These are phyloP conservation scores for Quercus variabilis DNA, from an alignment of 306 rosid species.

Conservation along the genomic window DNA sequence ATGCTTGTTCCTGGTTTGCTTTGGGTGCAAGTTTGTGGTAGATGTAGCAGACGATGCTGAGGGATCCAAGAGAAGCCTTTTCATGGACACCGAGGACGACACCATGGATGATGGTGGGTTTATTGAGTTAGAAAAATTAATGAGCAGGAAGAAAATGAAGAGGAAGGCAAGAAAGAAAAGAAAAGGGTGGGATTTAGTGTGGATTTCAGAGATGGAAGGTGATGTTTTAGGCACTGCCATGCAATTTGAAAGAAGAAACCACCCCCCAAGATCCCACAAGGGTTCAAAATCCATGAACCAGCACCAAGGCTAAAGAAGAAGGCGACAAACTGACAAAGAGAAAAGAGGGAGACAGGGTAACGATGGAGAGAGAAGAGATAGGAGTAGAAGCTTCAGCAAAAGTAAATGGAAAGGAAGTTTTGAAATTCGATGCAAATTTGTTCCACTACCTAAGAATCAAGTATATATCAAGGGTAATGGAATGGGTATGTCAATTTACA, in stretches of 20 bases:
- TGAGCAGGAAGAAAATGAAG: conserved; percentile 62
- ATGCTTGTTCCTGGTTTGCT: conserved; percentile 19
- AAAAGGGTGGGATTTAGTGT: conserved; percentile 41
- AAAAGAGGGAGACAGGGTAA: not conserved
- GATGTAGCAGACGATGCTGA: conserved; percentile 26
- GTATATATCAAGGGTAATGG: conserved; percentile 48
- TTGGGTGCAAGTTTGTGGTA: conserved; percentile 45
- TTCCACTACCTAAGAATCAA: conserved; percentile 42
- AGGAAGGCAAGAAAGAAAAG: conserved; percentile 49
- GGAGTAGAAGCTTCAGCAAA: conserved; percentile 76
- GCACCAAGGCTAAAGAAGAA: conserved; percentile 54
- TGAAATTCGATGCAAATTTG: conserved; percentile 64
- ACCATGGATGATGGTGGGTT: conserved; percentile 47
- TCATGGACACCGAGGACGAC: conserved; percentile 24
- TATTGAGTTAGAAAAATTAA: conserved; percentile 36
- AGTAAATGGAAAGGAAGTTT: conserved; percentile 60
- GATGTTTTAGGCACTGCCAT: conserved; percentile 77
- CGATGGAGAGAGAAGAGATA: conserved; percentile 6
- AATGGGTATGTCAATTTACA: conserved; percentile 37
- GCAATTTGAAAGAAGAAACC: conserved; percentile 84
- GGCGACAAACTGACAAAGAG: conserved; percentile 13
- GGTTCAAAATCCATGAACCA: conserved; percentile 99
- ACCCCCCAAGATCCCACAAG: conserved; percentile 99
- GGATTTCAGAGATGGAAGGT: conserved; percentile 36
- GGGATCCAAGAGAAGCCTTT: conserved; percentile 39